Evolutionary conservation across 805 yeast species (phyloP).

Genomic region (Suhomyces kilbournensis): DNA sequence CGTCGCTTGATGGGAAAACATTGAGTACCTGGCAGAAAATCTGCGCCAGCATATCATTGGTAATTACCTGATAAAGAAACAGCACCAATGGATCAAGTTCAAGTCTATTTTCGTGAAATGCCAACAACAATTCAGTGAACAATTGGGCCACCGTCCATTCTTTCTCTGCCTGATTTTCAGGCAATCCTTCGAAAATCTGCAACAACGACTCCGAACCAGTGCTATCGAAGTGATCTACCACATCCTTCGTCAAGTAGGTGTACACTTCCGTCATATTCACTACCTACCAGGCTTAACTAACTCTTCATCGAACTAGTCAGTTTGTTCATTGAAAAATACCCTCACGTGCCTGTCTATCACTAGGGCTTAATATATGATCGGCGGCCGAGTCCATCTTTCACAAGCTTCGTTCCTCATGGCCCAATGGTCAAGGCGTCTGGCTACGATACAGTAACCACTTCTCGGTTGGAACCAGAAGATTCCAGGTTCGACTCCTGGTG

Average conservation of each 20-base stretch:
- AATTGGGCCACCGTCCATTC: slow-evolving; percentile 21
- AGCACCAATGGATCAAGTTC: slow-evolving; percentile 15
- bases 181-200: slow-evolving; percentile 27
- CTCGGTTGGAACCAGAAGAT: slow-evolving; percentile 46
- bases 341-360: background rate
- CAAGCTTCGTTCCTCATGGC: slow-evolving; percentile 64
- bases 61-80: slow-evolving; percentile 27
- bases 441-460: slow-evolving; percentile 53
- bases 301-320: background rate
- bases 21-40: slow-evolving; percentile 38
- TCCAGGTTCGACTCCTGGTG: slow-evolving; percentile 54
- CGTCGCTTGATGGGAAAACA: slow-evolving; percentile 30
- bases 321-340: background rate
- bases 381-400: background rate
- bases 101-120: slow-evolving; percentile 19
- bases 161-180: slow-evolving; percentile 14
- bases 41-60: slow-evolving; percentile 29
- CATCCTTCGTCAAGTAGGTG: slow-evolving; percentile 28
- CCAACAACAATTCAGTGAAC: slow-evolving; percentile 33
- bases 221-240: slow-evolving; percentile 29
- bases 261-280: slow-evolving; percentile 3
- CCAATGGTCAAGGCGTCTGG: slow-evolving; percentile 77
- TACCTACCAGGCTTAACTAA: background rate
- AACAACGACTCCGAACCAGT: slow-evolving; percentile 31
- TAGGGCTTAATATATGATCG: background rate